Conservation (phyloP, 805 yeast genomes). For the Candida sanyiensis region DNA sequence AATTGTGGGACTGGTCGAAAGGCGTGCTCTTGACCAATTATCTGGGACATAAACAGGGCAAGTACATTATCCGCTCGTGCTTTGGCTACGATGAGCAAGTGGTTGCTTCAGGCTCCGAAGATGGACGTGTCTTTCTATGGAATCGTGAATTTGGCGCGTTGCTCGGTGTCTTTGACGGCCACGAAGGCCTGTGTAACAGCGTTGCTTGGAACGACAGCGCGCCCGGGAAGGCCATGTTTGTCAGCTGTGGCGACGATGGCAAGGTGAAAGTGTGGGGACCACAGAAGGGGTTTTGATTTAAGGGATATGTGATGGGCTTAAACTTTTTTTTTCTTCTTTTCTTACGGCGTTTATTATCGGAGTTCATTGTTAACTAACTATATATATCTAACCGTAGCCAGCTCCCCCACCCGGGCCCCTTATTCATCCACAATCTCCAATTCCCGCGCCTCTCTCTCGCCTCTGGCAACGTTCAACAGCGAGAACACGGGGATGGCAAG, state of each 20-base stretch:
- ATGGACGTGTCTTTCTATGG: conserved; percentile 75
- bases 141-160: conserved; percentile 65
- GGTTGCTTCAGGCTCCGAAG: conserved; percentile 79
- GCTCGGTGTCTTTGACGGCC: conserved; percentile 54
- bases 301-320: too few species aligned
- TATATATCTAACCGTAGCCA: too few species aligned
- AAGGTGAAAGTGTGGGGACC: conserved; percentile 65
- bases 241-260: conserved; percentile 81
- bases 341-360: too few species aligned
- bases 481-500: conserved; percentile 53
- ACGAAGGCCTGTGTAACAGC: conserved; percentile 57
- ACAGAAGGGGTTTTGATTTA: neutral
- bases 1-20: conserved; percentile 68
- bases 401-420: neutral
- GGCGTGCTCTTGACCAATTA: conserved; percentile 56
- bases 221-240: conserved; percentile 45
- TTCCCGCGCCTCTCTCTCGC: conserved; percentile 46
- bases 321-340: too few species aligned
- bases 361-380: too few species aligned
- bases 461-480: conserved; percentile 54
- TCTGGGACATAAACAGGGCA: conserved; percentile 66
- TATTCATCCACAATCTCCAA: conserved; percentile 28
- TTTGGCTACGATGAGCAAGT: conserved; percentile 70
- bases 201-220: conserved; percentile 64
- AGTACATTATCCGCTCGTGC: conserved; percentile 67